Conservation (phyloP, 768 basidiomycete species). For the Boletellus ananas region DNA sequence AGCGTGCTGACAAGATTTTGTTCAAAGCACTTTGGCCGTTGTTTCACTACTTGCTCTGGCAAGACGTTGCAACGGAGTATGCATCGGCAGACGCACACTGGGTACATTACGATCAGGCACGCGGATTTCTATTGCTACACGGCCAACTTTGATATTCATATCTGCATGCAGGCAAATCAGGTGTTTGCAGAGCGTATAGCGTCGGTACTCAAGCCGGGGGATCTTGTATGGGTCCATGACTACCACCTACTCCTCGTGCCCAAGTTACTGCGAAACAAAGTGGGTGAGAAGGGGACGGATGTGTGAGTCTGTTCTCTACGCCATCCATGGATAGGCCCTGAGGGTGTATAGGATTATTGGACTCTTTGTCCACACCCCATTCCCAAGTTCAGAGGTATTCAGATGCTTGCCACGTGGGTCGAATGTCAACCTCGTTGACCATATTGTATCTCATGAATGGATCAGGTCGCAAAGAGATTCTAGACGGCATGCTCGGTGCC, state of each 20-base stretch:
- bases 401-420: constrained; percentile 82
- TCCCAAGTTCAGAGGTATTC: constrained; percentile 96
- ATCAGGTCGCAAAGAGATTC: constrained; percentile 82
- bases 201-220: constrained; percentile 79
- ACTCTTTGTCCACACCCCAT: constrained; percentile 96
- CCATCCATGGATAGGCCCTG: neutral
- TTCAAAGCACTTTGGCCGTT: constrained; percentile 87
- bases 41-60: constrained; percentile 98
- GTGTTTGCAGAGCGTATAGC: constrained; percentile 75
- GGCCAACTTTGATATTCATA: constrained; percentile 2
- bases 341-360: constrained; percentile 53
- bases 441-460: constrained; percentile 1
- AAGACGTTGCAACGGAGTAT: constrained; percentile 89
- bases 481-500: constrained; percentile 97
- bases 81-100: constrained; percentile 83
- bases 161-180: constrained; percentile 64
- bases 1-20: constrained; percentile 7
- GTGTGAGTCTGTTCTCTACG: constrained; percentile 13
- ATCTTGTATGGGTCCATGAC: constrained; percentile 92
- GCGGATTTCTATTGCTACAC: neutral
- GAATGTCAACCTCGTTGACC: neutral
- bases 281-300: constrained; percentile 35
- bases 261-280: constrained; percentile 68
- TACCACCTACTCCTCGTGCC: constrained; percentile 95
- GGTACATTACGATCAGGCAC: constrained; percentile 31